Base-by-base conservation (phyloP, 2,329 filamentous ascomycete genomes). In the Fusarium burgessii region DNA sequence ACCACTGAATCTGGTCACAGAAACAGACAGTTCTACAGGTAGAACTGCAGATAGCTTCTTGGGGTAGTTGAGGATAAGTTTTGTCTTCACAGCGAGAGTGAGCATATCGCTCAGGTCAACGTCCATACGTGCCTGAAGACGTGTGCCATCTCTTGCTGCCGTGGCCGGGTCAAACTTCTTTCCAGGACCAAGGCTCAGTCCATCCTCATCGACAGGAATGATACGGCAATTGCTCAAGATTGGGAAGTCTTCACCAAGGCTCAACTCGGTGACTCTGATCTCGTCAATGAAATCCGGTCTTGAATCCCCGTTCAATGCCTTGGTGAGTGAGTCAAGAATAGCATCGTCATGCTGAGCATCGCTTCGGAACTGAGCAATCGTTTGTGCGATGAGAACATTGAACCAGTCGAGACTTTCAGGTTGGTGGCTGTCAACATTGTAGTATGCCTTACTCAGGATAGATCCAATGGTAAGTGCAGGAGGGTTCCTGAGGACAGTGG, bases 171-270 rank as follows among this genome's bases (percentile, higher is more conserved):
- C 85, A 45, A 88, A 84, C n/a, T 82, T 84, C 69, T 82, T 84
- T 18, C 85, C 84, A 29, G 80, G 79, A 60, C 83, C 86, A 38
- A 91, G 83, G 46, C 83, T 86, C 38, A 91, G 80, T 2, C 92
- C 92, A 80, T 95, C 92, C 74, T 95, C 93, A 75, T 93, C 91
- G 0, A 98, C 93, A 4, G 95, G 94, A 66, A 98, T 98, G 59
- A 99, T 92, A 64, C 96, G 90, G 78, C 96, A 98, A 80, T 99
- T 99, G 84, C 95, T 98, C 81, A 99, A 97, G 57, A 99, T 99
- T 32, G 96, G 96, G 72, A 98, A 99, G 76, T 99, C 96, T 76
- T 99, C 96, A 33, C 96, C 96, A 7, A 99, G 85, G 54, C 92
- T 97, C 66, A 99, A 90, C 82, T 99, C 95, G 5, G 95, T 97